Evolutionary conservation across 352 stramenopile species (phyloP).

Genomic region (Globisporangium parvum): DNA sequence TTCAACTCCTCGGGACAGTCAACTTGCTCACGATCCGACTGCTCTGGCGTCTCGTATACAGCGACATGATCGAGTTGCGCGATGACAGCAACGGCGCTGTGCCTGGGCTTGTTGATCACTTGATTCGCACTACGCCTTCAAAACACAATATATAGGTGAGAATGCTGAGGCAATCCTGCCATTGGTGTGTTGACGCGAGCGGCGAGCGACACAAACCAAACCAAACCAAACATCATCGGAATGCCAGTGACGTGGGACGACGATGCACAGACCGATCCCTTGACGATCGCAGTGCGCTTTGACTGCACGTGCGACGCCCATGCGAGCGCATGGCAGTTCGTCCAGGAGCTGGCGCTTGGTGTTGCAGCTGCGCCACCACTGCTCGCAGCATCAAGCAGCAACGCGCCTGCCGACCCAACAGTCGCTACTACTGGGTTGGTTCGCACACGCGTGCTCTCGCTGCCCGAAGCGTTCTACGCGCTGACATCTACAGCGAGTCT

Average conservation of each 20-base stretch:
- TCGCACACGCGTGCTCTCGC: constrained; percentile 5
- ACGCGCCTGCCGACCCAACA: neutral
- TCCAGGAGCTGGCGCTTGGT: constrained; percentile 16
- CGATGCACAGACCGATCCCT: neutral
- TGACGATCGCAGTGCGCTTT: constrained; percentile 2
- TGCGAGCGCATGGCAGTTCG: constrained; percentile 10
- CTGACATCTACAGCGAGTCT: neutral
- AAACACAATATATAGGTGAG: neutral
- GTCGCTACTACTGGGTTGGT: neutral
- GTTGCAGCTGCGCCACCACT: constrained; percentile 8
- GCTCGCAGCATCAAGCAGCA: too few species aligned
- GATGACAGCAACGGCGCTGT: too few species aligned
- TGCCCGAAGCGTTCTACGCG: constrained; percentile 6
- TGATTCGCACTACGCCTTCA: too few species aligned
- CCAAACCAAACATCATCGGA: too few species aligned
- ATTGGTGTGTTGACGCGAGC: too few species aligned
- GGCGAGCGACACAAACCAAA: too few species aligned
- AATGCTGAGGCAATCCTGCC: neutral
- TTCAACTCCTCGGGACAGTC: constrained; percentile 15
- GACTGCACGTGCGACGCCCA: neutral
- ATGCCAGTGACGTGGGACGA: neutral
- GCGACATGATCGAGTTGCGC: constrained; percentile 14
- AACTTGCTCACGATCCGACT: constrained; percentile 17
- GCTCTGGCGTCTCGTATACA: constrained; percentile 16
- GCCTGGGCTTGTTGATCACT: too few species aligned